phyloP scores from a whole-genome alignment of 208 protist genomes.

The Kentomonas sorsogonicus region DNA sequence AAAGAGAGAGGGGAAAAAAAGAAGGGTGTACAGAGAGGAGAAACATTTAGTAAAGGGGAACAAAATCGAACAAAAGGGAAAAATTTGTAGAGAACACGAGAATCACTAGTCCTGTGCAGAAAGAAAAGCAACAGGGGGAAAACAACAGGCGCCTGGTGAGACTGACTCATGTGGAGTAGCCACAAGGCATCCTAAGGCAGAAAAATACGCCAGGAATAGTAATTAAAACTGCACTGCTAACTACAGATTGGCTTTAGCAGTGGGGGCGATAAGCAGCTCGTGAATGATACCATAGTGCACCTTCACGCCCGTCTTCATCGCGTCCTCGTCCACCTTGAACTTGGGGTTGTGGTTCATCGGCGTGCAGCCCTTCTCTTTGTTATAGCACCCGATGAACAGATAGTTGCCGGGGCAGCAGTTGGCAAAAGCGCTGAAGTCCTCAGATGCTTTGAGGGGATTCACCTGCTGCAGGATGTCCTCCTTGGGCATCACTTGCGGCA shows the following conservation, averaged over 20 bases:
- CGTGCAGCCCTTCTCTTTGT: conserved; percentile 19
- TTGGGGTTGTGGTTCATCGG: conserved; percentile 37
- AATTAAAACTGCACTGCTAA: too few relatives aligned
- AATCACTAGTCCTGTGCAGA: too few relatives aligned
- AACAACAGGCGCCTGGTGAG: too few relatives aligned
- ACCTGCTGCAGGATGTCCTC: too few relatives aligned
- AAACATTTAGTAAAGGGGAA: not conserved
- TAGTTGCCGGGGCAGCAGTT: conserved; percentile 33
- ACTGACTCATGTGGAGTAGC: too few relatives aligned
- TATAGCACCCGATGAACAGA: conserved; percentile 38
- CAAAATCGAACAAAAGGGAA: not conserved
- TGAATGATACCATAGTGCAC: conserved; percentile 16
- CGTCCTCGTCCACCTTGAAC: conserved; percentile 46
- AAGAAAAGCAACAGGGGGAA: too few relatives aligned
- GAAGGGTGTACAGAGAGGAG: not conserved
- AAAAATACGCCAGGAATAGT: too few relatives aligned
- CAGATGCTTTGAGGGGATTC: conserved; percentile 20
- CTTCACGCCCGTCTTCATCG: conserved; percentile 46
- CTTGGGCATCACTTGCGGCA: too few relatives aligned
- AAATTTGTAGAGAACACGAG: conserved; percentile 9
- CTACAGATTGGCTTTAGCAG: too few relatives aligned
- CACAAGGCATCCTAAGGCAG: too few relatives aligned
- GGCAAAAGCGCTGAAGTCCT: conserved; percentile 45
- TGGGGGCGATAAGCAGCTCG: conserved; percentile 16
- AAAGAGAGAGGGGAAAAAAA: not conserved